Percentiles rank a stretch among this genome's conserved stretches.
These are phyloP conservation scores for Backusella circina DNA, from an alignment of 192 early-diverging fungal species.

Conservation along the genomic window DNA sequence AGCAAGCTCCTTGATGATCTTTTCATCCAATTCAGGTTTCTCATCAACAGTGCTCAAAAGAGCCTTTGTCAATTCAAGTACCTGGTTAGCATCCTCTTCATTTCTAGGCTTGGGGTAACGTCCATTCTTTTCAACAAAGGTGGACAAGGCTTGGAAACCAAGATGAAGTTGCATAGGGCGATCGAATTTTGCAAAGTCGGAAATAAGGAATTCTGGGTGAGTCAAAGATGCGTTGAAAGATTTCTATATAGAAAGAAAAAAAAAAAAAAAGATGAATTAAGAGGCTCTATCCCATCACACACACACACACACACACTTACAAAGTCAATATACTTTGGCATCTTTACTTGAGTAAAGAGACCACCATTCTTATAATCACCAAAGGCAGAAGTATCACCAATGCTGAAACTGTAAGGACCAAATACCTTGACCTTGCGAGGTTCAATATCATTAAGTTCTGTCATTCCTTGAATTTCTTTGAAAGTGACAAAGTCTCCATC, in stretches of 20 bases:
- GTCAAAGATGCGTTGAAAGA: slow-evolving; percentile 72
- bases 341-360: slow-evolving; percentile 95
- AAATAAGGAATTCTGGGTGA: slow-evolving; percentile 79
- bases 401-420: slow-evolving; percentile 96
- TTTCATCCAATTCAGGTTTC: slow-evolving; percentile 79
- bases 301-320: slow-evolving; percentile 47
- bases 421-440: slow-evolving; percentile 82
- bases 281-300: no score
- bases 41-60: slow-evolving; percentile 67
- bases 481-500: slow-evolving; percentile 97
- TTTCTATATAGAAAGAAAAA: slow-evolving; percentile 37
- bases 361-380: slow-evolving; percentile 81
- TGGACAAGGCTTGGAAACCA: slow-evolving; percentile 93
- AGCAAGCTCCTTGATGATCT: slow-evolving; percentile 83
- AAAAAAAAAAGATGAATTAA: not conserved
- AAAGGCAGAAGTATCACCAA: slow-evolving; percentile 83
- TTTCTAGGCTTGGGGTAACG: slow-evolving; percentile 83
- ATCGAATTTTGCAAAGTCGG: slow-evolving; percentile 98
- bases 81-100: slow-evolving; percentile 79
- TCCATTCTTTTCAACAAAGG: slow-evolving; percentile 64
- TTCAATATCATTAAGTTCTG: slow-evolving; percentile 74
- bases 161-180: slow-evolving; percentile 89
- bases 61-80: slow-evolving; percentile 67
- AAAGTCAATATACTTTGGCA: slow-evolving; percentile 82
- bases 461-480: slow-evolving; percentile 91